Evolutionary conservation across 805 yeast genomes (phyloP), one percentile per base, ranked within the genome.

Genomic region (Saturnispora besseyi): DNA sequence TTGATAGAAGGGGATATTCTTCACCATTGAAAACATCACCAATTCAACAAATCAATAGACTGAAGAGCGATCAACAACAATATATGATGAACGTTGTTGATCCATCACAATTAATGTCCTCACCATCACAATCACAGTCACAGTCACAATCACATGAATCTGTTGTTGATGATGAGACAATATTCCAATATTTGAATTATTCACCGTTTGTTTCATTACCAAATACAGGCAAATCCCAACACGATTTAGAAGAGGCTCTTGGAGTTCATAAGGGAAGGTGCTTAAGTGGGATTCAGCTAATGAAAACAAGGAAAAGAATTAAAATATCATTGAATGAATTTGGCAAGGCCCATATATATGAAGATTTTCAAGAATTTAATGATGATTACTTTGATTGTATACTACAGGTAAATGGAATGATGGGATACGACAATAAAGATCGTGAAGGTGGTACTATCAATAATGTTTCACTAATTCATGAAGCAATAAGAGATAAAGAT

Each of bases 161-260:
- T 18, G 21, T 36, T 36, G 33, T 15, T 13, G 48, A 47, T 24
- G 56, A 50, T 3, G 50, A 53, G 13, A 45, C 44, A 7, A 36
- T 51, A 26, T 28, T 41, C 5, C 51, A 50, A 32, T 51, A 50
- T 36, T 41, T 51, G 21, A 51, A 54, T 40, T 49, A 54, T 9
- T 51, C 57, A 41, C 53, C 54, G 9, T 21, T 45, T 22, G 49
- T 46, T 12, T 40, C 49, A 21, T 22, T 36, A 9, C 49, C 49
- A 7, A 41, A 18, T 28, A 46, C 49, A n/a, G 37, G 44, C 26
- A 33, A 45, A 11, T 29, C 47, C 9, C 40, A 36, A 22, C 40
- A 36, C 8, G 40, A 36, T 18, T 6, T 36, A 36, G 40, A 36
- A 15, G 40, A 36, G 12, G 40, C 21, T 18, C 24, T 36, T n/a